Conservation (phyloP, 305 asterid genomes). For the Nicotiana rustica region DNA sequence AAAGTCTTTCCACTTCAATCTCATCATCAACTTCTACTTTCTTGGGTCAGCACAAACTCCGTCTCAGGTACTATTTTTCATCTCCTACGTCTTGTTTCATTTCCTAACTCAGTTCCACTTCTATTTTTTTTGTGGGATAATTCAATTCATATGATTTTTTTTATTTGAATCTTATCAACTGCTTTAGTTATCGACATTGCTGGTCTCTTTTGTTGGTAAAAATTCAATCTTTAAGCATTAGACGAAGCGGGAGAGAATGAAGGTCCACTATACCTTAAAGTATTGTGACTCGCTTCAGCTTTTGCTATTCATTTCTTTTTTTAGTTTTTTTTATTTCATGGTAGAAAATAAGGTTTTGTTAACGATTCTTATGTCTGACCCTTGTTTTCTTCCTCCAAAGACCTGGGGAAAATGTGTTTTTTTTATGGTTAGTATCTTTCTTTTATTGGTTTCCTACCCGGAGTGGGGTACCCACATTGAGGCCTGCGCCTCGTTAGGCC, state of each 20-base stretch:
- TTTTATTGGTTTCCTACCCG: no score
- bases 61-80: constrained; percentile 51
- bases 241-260: neutral
- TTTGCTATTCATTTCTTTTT: no score
- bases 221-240: neutral
- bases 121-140: neutral
- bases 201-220: neutral
- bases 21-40: constrained; percentile 71
- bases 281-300: neutral
- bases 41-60: constrained; percentile 58
- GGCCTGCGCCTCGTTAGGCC: no score
- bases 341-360: neutral
- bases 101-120: neutral
- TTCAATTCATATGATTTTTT: neutral
- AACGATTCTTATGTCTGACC: neutral
- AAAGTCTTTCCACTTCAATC: constrained; percentile 56
- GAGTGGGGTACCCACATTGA: no score
- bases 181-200: neutral
- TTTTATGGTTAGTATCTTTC: neutral
- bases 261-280: neutral
- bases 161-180: neutral
- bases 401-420: neutral
- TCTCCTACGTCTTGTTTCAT: neutral
- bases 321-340: neutral
- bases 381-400: neutral